Conservation (phyloP, 2,329 filamentous ascomycete species). For the Claviceps sorghi region DNA sequence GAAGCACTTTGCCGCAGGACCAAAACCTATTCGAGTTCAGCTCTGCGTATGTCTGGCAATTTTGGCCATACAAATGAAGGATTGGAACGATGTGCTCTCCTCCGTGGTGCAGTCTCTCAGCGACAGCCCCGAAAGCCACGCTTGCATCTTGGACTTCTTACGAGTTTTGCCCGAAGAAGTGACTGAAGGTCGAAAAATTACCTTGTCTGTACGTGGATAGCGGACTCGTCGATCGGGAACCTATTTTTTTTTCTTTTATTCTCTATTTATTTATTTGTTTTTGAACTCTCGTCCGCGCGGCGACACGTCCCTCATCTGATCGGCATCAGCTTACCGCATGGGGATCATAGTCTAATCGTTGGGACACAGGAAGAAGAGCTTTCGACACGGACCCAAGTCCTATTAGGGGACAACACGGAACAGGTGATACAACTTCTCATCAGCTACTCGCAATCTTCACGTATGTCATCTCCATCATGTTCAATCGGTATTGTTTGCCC, state of each 20-base stretch:
- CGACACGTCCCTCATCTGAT: conserved; percentile 19
- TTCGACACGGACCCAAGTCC: conserved; percentile 66
- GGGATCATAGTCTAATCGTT: conserved; percentile 23
- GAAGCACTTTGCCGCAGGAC: conserved; percentile 65
- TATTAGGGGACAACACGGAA: conserved; percentile 79
- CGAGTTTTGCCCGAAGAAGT: conserved; percentile 97
- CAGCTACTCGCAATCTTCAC: conserved; percentile 81
- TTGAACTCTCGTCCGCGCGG: no score
- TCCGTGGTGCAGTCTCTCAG: conserved; percentile 69
- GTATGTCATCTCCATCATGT: conserved; percentile 34
- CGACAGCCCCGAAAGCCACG: conserved; percentile 60
- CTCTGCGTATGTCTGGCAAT: conserved; percentile 90
- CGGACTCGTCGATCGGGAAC: conserved; percentile 28
- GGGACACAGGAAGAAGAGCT: conserved; percentile 84
- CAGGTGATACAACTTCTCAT: conserved; percentile 78
- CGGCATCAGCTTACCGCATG: conserved; percentile 16
- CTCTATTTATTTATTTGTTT: no score
- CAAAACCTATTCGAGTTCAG: conserved; percentile 75
- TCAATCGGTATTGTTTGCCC: not conserved
- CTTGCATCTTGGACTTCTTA: conserved; percentile 88
- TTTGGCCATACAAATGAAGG: conserved; percentile 87
- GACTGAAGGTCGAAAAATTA: conserved; percentile 98
- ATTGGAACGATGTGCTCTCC: conserved; percentile 84
- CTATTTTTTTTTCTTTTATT: conserved; percentile 9
- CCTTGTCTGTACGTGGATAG: conserved; percentile 86